These are phyloP conservation scores for Hypomyces perniciosus DNA, from an alignment of 2,329 filamentous ascomycete species.

Conservation along the genomic window DNA sequence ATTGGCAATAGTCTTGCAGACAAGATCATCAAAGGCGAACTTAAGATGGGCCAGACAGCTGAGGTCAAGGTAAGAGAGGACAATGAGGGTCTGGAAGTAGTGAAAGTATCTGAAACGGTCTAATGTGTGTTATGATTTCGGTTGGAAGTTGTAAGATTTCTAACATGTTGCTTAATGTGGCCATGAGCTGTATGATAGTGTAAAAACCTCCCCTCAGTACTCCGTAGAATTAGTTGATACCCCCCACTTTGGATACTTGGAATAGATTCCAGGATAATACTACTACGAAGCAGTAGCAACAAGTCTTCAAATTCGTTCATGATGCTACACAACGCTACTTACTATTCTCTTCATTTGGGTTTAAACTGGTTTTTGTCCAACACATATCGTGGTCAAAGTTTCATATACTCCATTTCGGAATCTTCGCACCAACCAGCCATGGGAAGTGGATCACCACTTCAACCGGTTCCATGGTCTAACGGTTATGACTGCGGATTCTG, in stretches of 20 bases:
- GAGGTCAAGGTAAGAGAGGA: slow-evolving; percentile 62
- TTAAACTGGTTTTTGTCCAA: no score
- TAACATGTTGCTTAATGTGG: no score
- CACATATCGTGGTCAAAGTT: neutral
- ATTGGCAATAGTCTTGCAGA: slow-evolving; percentile 86
- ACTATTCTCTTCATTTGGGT: no score
- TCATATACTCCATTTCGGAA: neutral
- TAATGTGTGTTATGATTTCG: neutral
- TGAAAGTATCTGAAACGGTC: slow-evolving; percentile 15
- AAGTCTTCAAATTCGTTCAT: no score
- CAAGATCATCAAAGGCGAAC: slow-evolving; percentile 79
- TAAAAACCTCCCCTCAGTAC: slow-evolving; percentile 7
- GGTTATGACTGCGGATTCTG: slow-evolving; percentile 16
- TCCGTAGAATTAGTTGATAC: slow-evolving; percentile 10
- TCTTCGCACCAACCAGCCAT: neutral
- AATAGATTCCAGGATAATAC: neutral
- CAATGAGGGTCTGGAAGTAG: slow-evolving; percentile 51
- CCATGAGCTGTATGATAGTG: neutral
- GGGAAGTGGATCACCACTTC: slow-evolving; percentile 8
- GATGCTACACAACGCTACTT: no score
- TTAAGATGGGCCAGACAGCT: slow-evolving; percentile 70
- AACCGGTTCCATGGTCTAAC: slow-evolving; percentile 15
- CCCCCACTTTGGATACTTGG: slow-evolving; percentile 1
- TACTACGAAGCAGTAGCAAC: no score
- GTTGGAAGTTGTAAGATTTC: no score